These are phyloP conservation scores for Trichoderma afroharzianum DNA, from an alignment of 2,329 filamentous ascomycete species.

Conservation along the genomic window DNA sequence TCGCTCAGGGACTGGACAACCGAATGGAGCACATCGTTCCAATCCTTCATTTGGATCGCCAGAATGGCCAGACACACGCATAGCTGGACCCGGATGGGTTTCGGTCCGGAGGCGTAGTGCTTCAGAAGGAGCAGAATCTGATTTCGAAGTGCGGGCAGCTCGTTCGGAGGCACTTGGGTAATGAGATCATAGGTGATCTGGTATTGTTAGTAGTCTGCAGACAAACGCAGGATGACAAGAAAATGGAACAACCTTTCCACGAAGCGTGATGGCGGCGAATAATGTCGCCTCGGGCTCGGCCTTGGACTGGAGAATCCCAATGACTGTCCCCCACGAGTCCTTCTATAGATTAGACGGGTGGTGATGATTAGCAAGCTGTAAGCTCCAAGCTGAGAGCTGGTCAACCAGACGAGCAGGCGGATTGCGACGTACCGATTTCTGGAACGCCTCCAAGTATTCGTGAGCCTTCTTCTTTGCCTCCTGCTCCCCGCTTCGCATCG, in stretches of 20 bases:
- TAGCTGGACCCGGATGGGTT: constrained; percentile 82
- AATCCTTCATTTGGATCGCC: constrained; percentile 92
- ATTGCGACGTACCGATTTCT: constrained; percentile 75
- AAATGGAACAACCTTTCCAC: constrained; percentile 73
- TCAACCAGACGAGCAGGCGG: not conserved
- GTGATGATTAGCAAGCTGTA: constrained; percentile 17
- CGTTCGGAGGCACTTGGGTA: constrained; percentile 74
- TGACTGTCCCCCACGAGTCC: constrained; percentile 86
- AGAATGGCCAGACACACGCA: constrained; percentile 92
- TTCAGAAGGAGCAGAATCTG: constrained; percentile 80
- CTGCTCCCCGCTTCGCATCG: constrained; percentile 83
- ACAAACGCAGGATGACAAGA: not conserved
- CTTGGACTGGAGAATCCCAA: constrained; percentile 79
- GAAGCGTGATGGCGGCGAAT: constrained; percentile 94
- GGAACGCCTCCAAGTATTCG: constrained; percentile 87
- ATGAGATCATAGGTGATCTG: constrained; percentile 94
- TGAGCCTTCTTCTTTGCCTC: constrained; percentile 86
- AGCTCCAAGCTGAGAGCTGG: not conserved
- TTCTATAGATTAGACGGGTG: constrained; percentile 49
- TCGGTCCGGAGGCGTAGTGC: constrained; percentile 75
- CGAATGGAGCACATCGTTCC: constrained; percentile 86
- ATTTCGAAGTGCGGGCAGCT: constrained; percentile 73
- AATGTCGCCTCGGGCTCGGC: constrained; percentile 82
- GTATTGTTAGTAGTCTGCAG: constrained; percentile 8
- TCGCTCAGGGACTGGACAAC: constrained; percentile 76